Percentiles rank a stretch among this genome's conserved stretches.
phyloP scores from a whole-genome alignment of 106 monocot species.

The Hemerocallis citrina region DNA sequence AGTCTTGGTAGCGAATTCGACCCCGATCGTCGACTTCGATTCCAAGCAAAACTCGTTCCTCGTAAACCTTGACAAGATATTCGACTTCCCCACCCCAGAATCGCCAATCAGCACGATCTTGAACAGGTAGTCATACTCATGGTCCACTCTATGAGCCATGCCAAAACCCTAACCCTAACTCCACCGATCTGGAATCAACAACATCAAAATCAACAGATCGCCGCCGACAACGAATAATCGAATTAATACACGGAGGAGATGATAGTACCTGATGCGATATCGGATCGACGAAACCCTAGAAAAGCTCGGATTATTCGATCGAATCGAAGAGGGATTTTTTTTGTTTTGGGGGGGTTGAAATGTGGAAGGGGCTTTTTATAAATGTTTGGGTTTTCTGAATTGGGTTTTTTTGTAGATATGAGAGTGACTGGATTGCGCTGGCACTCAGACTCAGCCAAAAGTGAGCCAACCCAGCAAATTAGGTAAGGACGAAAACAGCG shows the following conservation, averaged over 20 bases:
- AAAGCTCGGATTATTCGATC: background rate
- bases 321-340: background rate
- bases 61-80: constrained; percentile 56
- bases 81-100: constrained; percentile 58
- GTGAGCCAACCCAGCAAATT: too few species aligned
- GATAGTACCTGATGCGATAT: background rate
- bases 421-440: too few species aligned
- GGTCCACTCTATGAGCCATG: constrained; percentile 57
- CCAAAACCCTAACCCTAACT: too few species aligned
- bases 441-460: too few species aligned
- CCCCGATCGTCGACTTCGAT: constrained; percentile 60
- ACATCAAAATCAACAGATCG: background rate
- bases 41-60: constrained; percentile 53
- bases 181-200: constrained; percentile 6
- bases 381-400: too few species aligned
- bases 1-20: constrained; percentile 57
- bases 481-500: too few species aligned
- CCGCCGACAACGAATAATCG: background rate
- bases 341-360: too few species aligned
- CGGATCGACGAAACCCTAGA: background rate
- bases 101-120: constrained; percentile 63
- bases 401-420: too few species aligned
- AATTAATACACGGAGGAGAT: background rate
- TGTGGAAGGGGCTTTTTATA: too few species aligned
- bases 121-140: constrained; percentile 55